phyloP scores from a whole-genome alignment of 345 rosid genomes.

The rapeseed (Brassica napus) region DNA sequence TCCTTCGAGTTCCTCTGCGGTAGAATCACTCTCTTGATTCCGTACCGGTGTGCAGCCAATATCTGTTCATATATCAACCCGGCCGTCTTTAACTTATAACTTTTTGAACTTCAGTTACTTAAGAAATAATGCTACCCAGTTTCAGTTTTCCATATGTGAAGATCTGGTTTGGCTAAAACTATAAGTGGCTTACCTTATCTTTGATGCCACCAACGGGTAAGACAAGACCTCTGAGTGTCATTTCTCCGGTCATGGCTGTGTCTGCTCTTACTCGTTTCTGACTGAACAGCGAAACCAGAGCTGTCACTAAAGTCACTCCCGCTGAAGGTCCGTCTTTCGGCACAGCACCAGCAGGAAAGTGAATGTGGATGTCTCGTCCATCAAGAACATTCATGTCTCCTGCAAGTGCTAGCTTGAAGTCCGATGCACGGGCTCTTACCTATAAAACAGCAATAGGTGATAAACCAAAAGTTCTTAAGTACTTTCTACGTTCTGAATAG shows the following conservation, averaged over 20 bases:
- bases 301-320: conserved; percentile 94
- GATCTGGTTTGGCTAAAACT: conserved; percentile 6
- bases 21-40: conserved; percentile 91
- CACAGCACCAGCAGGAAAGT: conserved; percentile 97
- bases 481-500: not conserved
- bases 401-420: conserved; percentile 64
- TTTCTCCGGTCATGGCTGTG: conserved; percentile 99
- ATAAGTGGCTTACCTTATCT: conserved; percentile 69
- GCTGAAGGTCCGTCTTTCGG: conserved; percentile 99
- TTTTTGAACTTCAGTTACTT: not conserved
- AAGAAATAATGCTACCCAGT: not conserved
- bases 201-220: conserved; percentile 97
- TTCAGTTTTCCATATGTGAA: not conserved
- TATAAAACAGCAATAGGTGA: conserved; percentile 34
- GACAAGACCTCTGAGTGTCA: conserved; percentile 95
- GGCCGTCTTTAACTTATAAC: not conserved
- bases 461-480: not conserved
- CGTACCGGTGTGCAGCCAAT: conserved; percentile 91
- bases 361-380: conserved; percentile 93
- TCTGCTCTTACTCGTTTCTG: conserved; percentile 88
- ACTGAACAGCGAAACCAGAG: conserved; percentile 85
- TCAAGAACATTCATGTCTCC: conserved; percentile 70
- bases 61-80: conserved; percentile 52
- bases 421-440: conserved; percentile 95
- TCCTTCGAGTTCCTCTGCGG: conserved; percentile 95